Evolutionary conservation across 2,329 filamentous ascomycete species (phyloP), one percentile per base, ranked within the genome.

Genomic region (Cyphellophora attinorum): DNA sequence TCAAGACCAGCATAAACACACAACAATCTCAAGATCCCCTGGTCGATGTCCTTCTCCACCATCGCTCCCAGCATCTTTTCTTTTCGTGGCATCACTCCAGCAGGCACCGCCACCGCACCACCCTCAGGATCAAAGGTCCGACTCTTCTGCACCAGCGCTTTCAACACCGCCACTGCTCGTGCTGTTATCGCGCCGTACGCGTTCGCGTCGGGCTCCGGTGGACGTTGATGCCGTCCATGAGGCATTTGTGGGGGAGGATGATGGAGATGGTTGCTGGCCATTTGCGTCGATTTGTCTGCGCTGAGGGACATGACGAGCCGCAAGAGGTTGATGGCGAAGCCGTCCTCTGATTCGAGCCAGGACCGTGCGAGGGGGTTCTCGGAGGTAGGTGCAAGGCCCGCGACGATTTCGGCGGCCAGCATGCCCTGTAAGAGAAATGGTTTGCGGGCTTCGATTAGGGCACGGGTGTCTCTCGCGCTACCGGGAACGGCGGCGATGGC

Each of bases 391-490:
- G 77, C 75, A 17, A 95, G 67, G 6, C 79, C 79, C 0, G 85
- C 77, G 3, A 96, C 63, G 33, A 96, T 93, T 47, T 96, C 88
- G 1, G 85, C 88, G 1, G 86, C 83, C 5, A 96, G 68, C 49
- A 96, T 74, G 2, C 86, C 88, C 60, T 98, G 91, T 72, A 93
- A 91, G 8, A 98, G 64, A 50, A 85, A 80, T 1, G 91, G 81
- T 58, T 93, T 94, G 37, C 91, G 78, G 3, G 75, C 76, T 54
- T 95, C 86, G 4, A 91, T 74, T 4, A 86, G 70, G 0, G 77
- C 72, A 11, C 73, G 70, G 23, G 77, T 74, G 11, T 70, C 69
- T 19, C 33, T 39, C n/a, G 46, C 40, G 18, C 34, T 42, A 27
- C 89, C 84, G 0, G 91, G 91, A 19, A 96, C 68, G 1, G 88